Percentiles rank a stretch among this genome's conserved stretches.
Evolutionary conservation across 2,329 filamentous ascomycete genomes (phyloP).

Genomic region (Claviceps capensis): DNA sequence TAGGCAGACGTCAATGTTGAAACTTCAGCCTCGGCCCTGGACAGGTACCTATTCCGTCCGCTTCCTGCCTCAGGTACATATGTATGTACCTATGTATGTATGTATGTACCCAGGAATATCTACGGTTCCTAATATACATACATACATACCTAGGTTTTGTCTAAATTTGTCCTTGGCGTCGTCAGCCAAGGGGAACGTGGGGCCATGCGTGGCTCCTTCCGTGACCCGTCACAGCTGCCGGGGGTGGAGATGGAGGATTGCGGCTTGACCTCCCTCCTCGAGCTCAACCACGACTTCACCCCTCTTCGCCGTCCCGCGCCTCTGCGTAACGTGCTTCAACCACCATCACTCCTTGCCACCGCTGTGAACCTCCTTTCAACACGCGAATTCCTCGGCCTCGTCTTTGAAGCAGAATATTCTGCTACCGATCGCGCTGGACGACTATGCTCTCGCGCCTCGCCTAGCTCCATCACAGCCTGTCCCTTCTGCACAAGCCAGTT

Average conservation of each 20-base stretch:
- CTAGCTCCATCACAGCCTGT: neutral
- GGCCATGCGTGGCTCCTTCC: neutral
- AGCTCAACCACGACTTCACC: neutral
- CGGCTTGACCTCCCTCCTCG: neutral
- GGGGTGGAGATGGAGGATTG: neutral
- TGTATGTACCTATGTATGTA: no score
- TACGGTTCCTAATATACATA: no score
- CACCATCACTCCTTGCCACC: neutral
- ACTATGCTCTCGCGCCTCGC: conserved; percentile 1
- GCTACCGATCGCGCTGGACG: neutral
- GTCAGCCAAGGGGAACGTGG: neutral
- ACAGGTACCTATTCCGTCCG: no score
- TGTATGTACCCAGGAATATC: no score
- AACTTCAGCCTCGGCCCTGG: no score
- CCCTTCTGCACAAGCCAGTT: neutral
- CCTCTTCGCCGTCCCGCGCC: neutral
- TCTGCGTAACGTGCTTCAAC: neutral
- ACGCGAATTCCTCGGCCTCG: no score
- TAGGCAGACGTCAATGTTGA: no score
- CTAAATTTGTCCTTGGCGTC: neutral
- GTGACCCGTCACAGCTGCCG: neutral
- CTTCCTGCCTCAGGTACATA: no score
- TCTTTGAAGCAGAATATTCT: neutral
- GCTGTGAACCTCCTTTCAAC: neutral
- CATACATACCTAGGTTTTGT: no score